Conservation (phyloP, 495 filamentous ascomycete species). For the Penicillium crystallinum region DNA sequence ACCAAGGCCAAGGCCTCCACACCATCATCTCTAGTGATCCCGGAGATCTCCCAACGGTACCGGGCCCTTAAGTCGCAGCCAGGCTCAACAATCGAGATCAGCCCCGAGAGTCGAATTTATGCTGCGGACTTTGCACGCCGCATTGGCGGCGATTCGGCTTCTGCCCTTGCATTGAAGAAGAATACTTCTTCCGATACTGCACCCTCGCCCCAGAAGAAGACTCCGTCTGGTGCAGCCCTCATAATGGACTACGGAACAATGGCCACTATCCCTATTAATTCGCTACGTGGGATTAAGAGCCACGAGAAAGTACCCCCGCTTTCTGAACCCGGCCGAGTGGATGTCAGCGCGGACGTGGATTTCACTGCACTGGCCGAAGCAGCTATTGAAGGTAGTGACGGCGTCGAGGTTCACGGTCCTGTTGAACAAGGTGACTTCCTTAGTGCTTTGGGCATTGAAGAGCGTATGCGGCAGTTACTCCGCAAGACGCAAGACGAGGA, state of each 20-base stretch:
- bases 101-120: conserved; percentile 76
- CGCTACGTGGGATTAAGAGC: conserved; percentile 74
- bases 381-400: conserved; percentile 64
- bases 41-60: conserved; percentile 77
- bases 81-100: conserved; percentile 76
- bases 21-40: conserved; percentile 77
- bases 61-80: conserved; percentile 59
- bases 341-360: conserved; percentile 88
- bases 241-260: conserved; percentile 91
- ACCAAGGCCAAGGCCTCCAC: conserved; percentile 67
- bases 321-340: conserved; percentile 67
- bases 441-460: conserved; percentile 68
- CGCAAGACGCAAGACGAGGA: conserved; percentile 45
- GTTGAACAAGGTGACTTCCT: conserved; percentile 82
- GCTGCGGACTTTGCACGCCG: conserved; percentile 72
- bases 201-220: conserved; percentile 39
- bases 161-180: conserved; percentile 31
- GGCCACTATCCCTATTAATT: conserved; percentile 74
- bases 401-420: conserved; percentile 88
- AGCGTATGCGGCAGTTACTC: conserved; percentile 67
- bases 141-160: conserved; percentile 61
- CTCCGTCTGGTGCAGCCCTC: conserved; percentile 74
- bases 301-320: conserved; percentile 76
- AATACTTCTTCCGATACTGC: conserved; percentile 7
- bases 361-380: conserved; percentile 80